Percentiles rank a stretch among this genome's conserved stretches.
These are phyloP conservation scores for Phytophthora melonis DNA, from an alignment of 352 stramenopile genomes.

Conservation along the genomic window DNA sequence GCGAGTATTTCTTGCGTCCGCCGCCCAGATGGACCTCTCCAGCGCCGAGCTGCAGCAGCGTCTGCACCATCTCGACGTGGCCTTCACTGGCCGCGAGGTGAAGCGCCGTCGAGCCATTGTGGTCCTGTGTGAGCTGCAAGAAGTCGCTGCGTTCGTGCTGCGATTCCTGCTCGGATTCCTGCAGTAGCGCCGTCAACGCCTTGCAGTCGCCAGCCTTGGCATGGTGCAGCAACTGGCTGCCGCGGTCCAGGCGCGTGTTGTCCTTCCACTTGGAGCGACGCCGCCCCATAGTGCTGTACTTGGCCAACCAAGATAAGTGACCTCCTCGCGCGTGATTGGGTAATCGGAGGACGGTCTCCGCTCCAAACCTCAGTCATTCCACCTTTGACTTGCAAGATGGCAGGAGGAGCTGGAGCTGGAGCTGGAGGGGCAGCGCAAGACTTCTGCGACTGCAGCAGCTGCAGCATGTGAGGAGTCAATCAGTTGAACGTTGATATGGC, in stretches of 20 bases:
- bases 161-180: slow-evolving; percentile 16
- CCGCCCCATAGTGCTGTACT: slow-evolving; percentile 54
- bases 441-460: slow-evolving; percentile 21
- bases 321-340: slow-evolving; percentile 31
- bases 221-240: slow-evolving; percentile 56
- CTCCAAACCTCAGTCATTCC: slow-evolving; percentile 8
- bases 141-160: slow-evolving; percentile 43
- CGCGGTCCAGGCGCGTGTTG: slow-evolving; percentile 38
- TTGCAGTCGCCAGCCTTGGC: slow-evolving; percentile 55
- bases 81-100: slow-evolving; percentile 74
- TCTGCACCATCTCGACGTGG: slow-evolving; percentile 50
- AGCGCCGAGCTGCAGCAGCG: slow-evolving; percentile 56
- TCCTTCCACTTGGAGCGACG: slow-evolving; percentile 82
- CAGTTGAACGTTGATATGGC: too few relatives aligned
- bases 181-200: slow-evolving; percentile 44
- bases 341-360: slow-evolving; percentile 8
- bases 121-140: slow-evolving; percentile 73
- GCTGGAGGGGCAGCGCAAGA: background rate
- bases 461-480: slow-evolving; percentile 22
- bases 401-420: background rate
- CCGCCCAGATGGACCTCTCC: slow-evolving; percentile 71
- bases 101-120: slow-evolving; percentile 69
- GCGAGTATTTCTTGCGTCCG: slow-evolving; percentile 70
- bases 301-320: slow-evolving; percentile 24
- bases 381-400: slow-evolving; percentile 15